Evolutionary conservation across 2,329 filamentous ascomycete genomes (phyloP).

Genomic region (Monilinia fructicola): DNA sequence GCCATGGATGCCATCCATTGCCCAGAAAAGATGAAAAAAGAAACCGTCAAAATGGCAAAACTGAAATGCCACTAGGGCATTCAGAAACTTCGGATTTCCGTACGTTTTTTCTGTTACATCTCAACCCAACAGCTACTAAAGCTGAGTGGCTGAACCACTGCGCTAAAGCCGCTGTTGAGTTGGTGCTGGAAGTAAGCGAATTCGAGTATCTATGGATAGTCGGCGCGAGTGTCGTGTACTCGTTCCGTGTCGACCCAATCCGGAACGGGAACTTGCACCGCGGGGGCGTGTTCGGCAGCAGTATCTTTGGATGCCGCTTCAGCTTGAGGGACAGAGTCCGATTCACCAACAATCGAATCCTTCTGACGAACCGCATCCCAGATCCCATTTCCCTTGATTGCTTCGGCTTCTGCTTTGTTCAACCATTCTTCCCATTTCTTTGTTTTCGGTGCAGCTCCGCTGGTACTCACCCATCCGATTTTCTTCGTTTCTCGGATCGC

Average conservation of each 20-base stretch:
- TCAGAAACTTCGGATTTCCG: constrained; percentile 3
- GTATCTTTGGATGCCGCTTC: constrained; percentile 26
- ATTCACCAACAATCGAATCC: constrained; percentile 47
- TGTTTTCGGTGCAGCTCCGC: constrained; percentile 53
- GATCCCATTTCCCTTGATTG: constrained; percentile 36
- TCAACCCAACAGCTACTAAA: neutral
- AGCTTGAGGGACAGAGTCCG: constrained; percentile 24
- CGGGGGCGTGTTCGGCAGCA: constrained; percentile 35
- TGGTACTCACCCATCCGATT: constrained; percentile 54
- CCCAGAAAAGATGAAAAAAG: neutral
- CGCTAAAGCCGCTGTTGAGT: neutral
- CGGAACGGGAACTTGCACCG: constrained; percentile 31
- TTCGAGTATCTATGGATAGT: neutral
- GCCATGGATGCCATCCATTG: neutral
- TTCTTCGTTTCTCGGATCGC: constrained; percentile 55
- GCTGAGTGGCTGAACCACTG: neutral
- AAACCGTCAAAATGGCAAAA: neutral
- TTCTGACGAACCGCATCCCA: constrained; percentile 53
- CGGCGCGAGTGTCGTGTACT: neutral
- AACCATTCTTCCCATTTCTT: constrained; percentile 55
- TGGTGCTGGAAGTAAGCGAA: neutral
- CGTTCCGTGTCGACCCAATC: constrained; percentile 14
- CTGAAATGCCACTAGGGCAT: neutral
- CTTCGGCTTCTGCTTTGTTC: constrained; percentile 47
- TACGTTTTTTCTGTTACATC: neutral